Evolutionary conservation across 2,329 filamentous ascomycete species (phyloP), one percentile per base, ranked within the genome.

Genomic region (Microdochium trichocladiopsis): DNA sequence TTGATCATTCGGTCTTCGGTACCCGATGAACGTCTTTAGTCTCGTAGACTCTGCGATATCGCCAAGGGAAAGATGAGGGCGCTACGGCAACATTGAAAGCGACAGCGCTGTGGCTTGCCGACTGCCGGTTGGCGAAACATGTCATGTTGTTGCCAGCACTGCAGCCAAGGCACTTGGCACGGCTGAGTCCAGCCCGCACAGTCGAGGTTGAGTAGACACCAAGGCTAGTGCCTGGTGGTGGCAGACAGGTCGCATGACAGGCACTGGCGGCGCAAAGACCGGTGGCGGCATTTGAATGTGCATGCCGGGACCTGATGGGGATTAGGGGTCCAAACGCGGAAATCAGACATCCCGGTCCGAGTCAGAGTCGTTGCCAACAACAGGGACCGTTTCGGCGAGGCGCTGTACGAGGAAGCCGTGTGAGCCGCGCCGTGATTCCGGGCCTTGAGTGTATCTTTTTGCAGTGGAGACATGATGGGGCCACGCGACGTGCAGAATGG

Each of bases 361-460:
- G 43, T 75, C 76, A 9, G 77, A 79, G 50, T 78, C 76, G 53
- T 65, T 60, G 47, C 79, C 76, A 41, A 73, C 68, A 4, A 73
- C 72, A 31, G 76, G 75, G 14, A 78, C 69, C 37, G 77, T 79
- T 61, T 79, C 76, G 61, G 73, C 76, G 22, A 80, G 68, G 50
- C 73, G 73, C 75, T 79, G 58, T 49, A 24, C 23, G 21, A 48
- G 18, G 11, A 21, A 48, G 37, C 45, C 31, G 50, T 36, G 56
- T 65, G 43, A 63, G 60, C 50, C 50, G 31, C 41, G 24, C 22
- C 18, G 33, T 36, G 28, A 50, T 24, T 41, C 22, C 14, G 25
- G 12, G 18, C 18, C 18, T 23, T 31, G 8, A 18, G 22, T 12
- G 22, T n/a, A 50, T 14, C 2, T n/a, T n/a, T 24, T 3, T 24